Evolutionary conservation across 163 green algal genomes (phyloP), one percentile per base, ranked within the genome.

Genomic region (Scenedesmus sp.): DNA sequence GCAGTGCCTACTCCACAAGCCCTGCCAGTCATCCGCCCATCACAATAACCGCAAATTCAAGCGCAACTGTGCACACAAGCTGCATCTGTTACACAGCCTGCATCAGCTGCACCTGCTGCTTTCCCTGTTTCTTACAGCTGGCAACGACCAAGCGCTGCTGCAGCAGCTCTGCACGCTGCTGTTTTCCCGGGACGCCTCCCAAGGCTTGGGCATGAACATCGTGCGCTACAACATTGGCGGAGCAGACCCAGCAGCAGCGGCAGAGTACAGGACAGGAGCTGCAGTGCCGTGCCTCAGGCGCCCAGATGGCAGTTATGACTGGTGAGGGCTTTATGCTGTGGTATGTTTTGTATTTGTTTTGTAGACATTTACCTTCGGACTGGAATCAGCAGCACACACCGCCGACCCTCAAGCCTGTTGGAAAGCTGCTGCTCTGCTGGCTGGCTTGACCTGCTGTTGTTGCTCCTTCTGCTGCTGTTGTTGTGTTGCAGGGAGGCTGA

Each of bases 171-270:
- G 46, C 66, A 52, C 34, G 13, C 66, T 90, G 64, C 54, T 90
- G 52, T 90, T 83, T 12, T 62, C 23, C 16, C 67, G 12, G 46
- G 66, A 90, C 34, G 57, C 59, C n/a, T n/a, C 26, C 16, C 34
- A 82, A 20, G 85, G 85, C 9, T 52, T 90, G 18, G 85, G 85
- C 46, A 83, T 90, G 64, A 90, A 90, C 66, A 90, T 90, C n/a
- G 85, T 90, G 15, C 59, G 85, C 10, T 90, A 90, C 85, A 90
- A 90, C 66, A 83, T 90, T 8, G 85, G 85, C 13, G 85, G 85
- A 57, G 64, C 85, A 20, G 66, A 86, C 60, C 84, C 23, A 66
- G 16, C 23, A 59, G 62, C 52, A 5, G 70, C 73, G 64, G 52
- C 10, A 2, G 55, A 86, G 20, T 91, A 86, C 57, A 55, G 87